These are phyloP conservation scores for Ophiorrhiza pumila DNA, from an alignment of 257 asterid species.

Conservation along the genomic window DNA sequence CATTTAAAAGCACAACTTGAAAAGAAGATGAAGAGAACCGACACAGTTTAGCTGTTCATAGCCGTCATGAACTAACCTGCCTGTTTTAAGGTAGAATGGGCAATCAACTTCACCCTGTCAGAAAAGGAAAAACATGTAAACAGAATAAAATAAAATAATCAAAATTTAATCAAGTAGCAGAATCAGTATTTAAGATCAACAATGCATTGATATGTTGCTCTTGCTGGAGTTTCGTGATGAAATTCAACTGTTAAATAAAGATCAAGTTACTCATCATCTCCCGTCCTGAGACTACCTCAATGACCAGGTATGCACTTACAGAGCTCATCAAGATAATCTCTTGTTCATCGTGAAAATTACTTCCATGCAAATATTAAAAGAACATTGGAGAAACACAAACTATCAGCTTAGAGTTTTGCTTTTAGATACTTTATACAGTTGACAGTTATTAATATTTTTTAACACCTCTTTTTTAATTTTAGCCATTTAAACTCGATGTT, in stretches of 20 bases:
- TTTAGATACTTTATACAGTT: neutral
- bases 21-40: conserved; percentile 2
- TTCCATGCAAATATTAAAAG: neutral
- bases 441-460: neutral
- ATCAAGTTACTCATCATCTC: neutral
- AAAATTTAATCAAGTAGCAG: neutral
- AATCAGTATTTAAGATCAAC: neutral
- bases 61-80: conserved; percentile 61
- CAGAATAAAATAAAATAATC: conserved; percentile 1
- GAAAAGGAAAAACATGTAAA: conserved; percentile 18
- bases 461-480: neutral
- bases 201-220: neutral
- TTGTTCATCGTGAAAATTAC: neutral
- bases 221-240: neutral
- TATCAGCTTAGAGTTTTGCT: neutral
- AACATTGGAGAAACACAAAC: neutral
- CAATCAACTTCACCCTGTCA: conserved; percentile 96
- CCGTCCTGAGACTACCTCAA: neutral
- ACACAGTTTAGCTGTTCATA: conserved; percentile 16
- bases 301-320: neutral
- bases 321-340: neutral
- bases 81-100: conserved; percentile 93
- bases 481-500: neutral
- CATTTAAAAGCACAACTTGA: neutral
- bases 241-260: neutral